Percentiles rank a stretch among this genome's conserved stretches.
Conservation (phyloP, 495 filamentous ascomycete genomes). For the Neurospora sp. region DNA sequence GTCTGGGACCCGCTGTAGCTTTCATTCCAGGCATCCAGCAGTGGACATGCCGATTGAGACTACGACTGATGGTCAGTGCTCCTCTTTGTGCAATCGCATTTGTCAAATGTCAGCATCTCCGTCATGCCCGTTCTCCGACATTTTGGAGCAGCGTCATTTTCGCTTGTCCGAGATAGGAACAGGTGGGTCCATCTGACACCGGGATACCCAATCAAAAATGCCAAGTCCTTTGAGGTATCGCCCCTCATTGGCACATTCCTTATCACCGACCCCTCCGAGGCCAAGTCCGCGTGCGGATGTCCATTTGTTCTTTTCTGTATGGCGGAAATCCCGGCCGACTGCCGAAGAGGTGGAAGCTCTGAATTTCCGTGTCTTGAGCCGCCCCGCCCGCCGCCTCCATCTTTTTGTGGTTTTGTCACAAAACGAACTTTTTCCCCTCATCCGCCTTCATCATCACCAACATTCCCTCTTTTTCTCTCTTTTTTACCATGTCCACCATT, state of each 20-base stretch:
- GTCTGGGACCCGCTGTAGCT: not conserved
- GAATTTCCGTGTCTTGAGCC: not conserved
- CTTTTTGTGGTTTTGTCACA: not conserved
- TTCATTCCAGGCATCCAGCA: not conserved
- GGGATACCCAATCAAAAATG: not conserved
- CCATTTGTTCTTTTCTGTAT: not conserved
- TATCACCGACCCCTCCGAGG: not conserved
- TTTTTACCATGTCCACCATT: constrained; percentile 56
- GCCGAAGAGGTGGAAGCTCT: not conserved
- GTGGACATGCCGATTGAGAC: not conserved
- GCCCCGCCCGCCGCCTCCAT: not conserved
- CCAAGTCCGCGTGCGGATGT: not conserved
- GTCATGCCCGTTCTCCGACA: not conserved
- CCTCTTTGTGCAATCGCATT: not conserved
- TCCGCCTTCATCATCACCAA: not conserved
- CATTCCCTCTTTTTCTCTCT: not conserved
- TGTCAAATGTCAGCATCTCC: not conserved
- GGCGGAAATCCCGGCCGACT: not conserved
- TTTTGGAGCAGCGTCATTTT: not conserved
- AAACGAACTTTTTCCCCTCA: constrained; percentile 5
- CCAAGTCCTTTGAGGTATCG: not conserved
- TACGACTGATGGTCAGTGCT: not conserved
- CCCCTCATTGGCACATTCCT: not conserved
- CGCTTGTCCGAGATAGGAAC: not conserved
- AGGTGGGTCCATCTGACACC: not conserved